These are phyloP conservation scores for Rauvolfia tetraphylla DNA, from an alignment of 257 asterid species.

Conservation along the genomic window DNA sequence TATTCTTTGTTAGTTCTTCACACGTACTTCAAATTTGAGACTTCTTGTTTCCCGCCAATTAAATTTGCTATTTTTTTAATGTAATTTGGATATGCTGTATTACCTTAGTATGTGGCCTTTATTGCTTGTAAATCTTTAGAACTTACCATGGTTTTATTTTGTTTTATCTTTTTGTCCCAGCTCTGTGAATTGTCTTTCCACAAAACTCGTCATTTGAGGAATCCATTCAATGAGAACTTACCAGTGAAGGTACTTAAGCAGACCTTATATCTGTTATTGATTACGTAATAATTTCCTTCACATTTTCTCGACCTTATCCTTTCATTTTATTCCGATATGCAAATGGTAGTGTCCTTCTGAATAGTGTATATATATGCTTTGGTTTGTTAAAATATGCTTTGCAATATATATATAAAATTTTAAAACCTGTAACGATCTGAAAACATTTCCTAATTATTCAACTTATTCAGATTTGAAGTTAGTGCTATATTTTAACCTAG, in stretches of 20 bases:
- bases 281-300: neutral
- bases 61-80: no score
- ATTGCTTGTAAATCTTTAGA: neutral
- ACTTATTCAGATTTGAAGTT: neutral
- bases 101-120: neutral
- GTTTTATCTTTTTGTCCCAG: no score
- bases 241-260: slow-evolving; percentile 69
- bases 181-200: slow-evolving; percentile 88
- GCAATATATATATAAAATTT: no score
- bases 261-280: neutral
- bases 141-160: slow-evolving; percentile 1
- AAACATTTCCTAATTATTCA: neutral
- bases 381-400: no score
- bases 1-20: neutral
- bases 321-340: neutral
- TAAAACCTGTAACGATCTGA: neutral
- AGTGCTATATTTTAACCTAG: neutral
- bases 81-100: neutral
- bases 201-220: slow-evolving; percentile 82
- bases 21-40: neutral
- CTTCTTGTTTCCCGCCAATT: neutral
- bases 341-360: neutral
- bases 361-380: neutral
- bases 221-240: slow-evolving; percentile 77
- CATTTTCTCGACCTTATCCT: neutral